These are phyloP conservation scores for Rhizopogon sp. DNA, from an alignment of 768 basidiomycete genomes.

Conservation along the genomic window DNA sequence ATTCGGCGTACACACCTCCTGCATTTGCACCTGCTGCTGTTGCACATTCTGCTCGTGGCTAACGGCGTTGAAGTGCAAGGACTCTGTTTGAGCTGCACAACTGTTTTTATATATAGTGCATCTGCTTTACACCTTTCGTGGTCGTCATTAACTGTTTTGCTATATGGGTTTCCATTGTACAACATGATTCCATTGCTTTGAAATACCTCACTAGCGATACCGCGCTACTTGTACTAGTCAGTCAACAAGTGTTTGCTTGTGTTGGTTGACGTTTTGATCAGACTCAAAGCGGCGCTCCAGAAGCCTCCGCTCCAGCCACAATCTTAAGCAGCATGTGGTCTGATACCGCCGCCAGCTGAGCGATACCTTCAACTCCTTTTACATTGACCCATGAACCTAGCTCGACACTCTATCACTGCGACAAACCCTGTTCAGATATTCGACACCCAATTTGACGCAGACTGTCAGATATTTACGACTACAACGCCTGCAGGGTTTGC, in stretches of 20 bases:
- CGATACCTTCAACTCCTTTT: slow-evolving; percentile 5
- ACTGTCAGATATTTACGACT: slow-evolving; percentile 74
- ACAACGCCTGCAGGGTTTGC: slow-evolving; percentile 81
- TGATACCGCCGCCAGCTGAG: slow-evolving; percentile 2
- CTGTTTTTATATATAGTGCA: slow-evolving; percentile 10
- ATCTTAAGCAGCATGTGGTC: slow-evolving; percentile 11
- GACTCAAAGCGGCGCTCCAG: slow-evolving; percentile 1
- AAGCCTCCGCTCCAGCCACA: slow-evolving; percentile 6
- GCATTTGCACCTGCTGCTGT: slow-evolving; percentile 20
- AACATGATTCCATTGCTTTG: neutral
- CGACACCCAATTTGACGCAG: slow-evolving; percentile 77
- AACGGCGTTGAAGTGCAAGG: neutral
- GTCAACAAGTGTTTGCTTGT: neutral
- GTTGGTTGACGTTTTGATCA: neutral
- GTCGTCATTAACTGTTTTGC: slow-evolving; percentile 9
- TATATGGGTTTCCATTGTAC: slow-evolving; percentile 15
- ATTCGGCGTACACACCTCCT: slow-evolving; percentile 23
- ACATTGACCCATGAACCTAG: slow-evolving; percentile 68
- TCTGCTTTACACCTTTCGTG: slow-evolving; percentile 17
- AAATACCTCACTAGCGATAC: neutral
- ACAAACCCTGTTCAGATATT: slow-evolving; percentile 71
- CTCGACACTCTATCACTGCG: slow-evolving; percentile 76
- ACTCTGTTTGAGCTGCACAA: slow-evolving; percentile 17
- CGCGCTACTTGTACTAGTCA: neutral
- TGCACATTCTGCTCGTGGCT: slow-evolving; percentile 26